A percentile compares a stretch with the other conserved stretches of the same genome.
These are phyloP conservation scores for Tremella fuciformis DNA, from an alignment of 768 basidiomycete genomes.

Conservation along the genomic window DNA sequence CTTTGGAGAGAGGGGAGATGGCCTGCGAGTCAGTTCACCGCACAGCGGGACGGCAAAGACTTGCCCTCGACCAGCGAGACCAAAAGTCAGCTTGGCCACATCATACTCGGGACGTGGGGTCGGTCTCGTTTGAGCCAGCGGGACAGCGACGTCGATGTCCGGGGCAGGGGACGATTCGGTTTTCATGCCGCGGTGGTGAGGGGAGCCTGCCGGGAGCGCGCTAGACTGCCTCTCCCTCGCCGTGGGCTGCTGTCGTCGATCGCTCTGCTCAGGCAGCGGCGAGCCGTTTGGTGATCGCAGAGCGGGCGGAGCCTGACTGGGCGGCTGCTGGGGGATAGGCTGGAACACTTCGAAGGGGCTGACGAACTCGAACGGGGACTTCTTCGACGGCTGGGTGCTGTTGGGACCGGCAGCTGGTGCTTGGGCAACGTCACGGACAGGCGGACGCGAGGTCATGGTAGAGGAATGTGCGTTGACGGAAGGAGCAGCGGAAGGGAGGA, in stretches of 20 bases:
- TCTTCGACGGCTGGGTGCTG: constrained; percentile 8
- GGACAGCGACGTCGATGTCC: background rate
- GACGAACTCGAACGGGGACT: constrained; percentile 44
- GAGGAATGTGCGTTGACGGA: background rate
- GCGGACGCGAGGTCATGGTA: too few relatives aligned
- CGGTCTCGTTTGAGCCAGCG: background rate
- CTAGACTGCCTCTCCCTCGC: background rate
- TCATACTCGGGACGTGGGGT: background rate
- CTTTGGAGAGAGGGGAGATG: constrained; percentile 18
- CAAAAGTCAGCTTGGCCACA: background rate
- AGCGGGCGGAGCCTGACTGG: background rate
- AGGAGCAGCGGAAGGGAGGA: background rate
- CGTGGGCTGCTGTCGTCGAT: background rate
- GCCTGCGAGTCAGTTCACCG: constrained; percentile 7
- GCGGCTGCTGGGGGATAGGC: background rate
- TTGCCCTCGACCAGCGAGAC: constrained; percentile 1
- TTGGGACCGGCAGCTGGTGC: constrained; percentile 5
- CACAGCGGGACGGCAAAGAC: background rate
- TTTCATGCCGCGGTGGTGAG: background rate
- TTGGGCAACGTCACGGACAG: constrained; percentile 1
- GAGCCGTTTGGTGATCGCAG: background rate
- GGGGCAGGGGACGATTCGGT: background rate
- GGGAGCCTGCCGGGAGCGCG: background rate
- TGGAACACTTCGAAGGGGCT: constrained; percentile 45
- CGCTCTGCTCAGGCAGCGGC: background rate